phyloP scores from a whole-genome alignment of 75 land plant genomes.

The Sequoia sempervirens region DNA sequence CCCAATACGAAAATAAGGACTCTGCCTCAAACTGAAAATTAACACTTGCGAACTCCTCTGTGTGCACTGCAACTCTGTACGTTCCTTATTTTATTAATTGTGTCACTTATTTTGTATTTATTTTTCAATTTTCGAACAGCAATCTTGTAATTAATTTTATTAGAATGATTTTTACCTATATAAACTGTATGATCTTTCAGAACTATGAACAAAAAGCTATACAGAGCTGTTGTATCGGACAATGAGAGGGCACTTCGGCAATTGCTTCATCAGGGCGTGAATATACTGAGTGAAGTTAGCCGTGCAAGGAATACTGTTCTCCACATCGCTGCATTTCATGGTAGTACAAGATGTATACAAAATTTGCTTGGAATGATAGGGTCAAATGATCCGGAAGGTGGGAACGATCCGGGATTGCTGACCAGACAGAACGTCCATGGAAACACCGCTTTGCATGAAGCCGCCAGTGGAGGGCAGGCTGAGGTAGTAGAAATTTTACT shows the following conservation, averaged over 20 bases:
- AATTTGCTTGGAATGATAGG: neutral
- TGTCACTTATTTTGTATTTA: no score
- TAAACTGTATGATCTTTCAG: neutral
- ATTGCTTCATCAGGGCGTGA: neutral
- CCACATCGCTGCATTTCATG: neutral
- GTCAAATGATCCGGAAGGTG: neutral
- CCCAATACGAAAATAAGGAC: neutral
- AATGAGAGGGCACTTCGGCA: neutral
- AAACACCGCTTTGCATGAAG: neutral
- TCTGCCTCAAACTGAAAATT: no score
- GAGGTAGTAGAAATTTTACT: neutral
- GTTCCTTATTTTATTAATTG: no score
- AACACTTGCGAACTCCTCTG: no score
- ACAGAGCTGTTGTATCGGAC: neutral
- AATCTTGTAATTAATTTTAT: no score
- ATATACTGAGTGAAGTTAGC: neutral
- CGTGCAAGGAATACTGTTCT: neutral
- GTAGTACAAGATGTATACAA: neutral
- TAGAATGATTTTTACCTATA: neutral
- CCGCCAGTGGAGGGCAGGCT: neutral
- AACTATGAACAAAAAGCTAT: neutral
- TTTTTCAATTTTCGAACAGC: no score
- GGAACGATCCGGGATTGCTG: neutral
- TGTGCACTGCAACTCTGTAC: no score
- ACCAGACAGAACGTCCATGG: neutral